Percentiles rank a stretch among this genome's conserved stretches.
phyloP scores from a whole-genome alignment of 2,329 filamentous ascomycete species.

The Xenoacremonium recifei region DNA sequence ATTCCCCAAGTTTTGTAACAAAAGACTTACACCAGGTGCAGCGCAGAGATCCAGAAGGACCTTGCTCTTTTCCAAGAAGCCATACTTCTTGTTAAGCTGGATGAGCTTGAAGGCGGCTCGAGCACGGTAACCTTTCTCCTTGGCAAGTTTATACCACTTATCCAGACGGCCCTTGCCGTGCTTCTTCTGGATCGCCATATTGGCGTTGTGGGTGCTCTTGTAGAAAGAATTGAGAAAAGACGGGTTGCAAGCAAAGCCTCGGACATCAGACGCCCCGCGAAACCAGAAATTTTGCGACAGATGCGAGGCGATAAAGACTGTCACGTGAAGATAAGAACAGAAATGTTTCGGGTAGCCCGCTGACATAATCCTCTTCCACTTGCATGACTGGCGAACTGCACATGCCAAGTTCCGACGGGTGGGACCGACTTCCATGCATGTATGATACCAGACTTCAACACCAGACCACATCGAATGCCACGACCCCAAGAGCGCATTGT shows the following conservation, averaged over 20 bases:
- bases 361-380: constrained; percentile 20
- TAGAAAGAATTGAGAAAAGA: neutral
- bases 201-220: constrained; percentile 13
- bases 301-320: constrained; percentile 21
- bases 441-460: constrained; percentile 22
- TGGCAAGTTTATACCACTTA: constrained; percentile 98
- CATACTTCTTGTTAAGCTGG: constrained; percentile 98
- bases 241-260: neutral
- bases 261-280: constrained; percentile 15
- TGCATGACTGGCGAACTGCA: constrained; percentile 11
- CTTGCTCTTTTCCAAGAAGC: constrained; percentile 94
- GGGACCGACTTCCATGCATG: constrained; percentile 14
- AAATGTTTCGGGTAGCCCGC: constrained; percentile 4
- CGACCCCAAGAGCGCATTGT: constrained; percentile 15
- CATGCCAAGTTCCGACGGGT: constrained; percentile 16
- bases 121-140: constrained; percentile 96
- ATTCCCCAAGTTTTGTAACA: neutral
- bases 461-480: constrained; percentile 19
- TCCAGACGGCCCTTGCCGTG: constrained; percentile 97
- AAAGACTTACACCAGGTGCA: constrained; percentile 73
- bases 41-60: constrained; percentile 97
- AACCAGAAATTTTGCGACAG: constrained; percentile 34
- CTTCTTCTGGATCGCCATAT: constrained; percentile 98
- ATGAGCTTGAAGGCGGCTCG: constrained; percentile 97
- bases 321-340: constrained; percentile 34